These are phyloP conservation scores for Collybia sp. DNA, from an alignment of 768 basidiomycete species.

Conservation along the genomic window DNA sequence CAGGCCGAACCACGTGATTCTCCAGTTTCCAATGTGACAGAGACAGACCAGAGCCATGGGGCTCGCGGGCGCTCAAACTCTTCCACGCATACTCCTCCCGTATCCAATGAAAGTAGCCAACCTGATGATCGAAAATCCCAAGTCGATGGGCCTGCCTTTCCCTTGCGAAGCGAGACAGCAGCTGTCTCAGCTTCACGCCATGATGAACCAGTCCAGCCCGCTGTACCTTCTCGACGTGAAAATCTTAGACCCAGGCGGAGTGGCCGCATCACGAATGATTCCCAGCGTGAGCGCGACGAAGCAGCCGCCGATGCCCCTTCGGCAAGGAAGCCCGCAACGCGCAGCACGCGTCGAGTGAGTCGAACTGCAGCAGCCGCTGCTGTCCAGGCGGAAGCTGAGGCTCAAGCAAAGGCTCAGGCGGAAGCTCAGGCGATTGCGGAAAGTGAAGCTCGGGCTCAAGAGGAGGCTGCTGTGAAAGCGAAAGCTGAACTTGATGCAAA, in stretches of 20 bases:
- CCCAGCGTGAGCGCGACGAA: neutral
- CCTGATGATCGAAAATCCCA: slow-evolving; percentile 1
- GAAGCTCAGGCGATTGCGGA: neutral
- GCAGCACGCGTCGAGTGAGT: slow-evolving; percentile 10
- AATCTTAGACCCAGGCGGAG: slow-evolving; percentile 8
- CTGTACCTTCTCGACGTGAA: slow-evolving; percentile 6
- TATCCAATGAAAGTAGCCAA: neutral
- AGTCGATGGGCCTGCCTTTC: neutral
- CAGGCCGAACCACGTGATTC: neutral
- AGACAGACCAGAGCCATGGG: too few species aligned
- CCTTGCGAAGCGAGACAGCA: neutral
- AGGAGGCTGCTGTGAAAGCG: slow-evolving; percentile 5
- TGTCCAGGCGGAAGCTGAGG: slow-evolving; percentile 4
- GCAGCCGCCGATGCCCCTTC: neutral
- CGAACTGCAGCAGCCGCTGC: slow-evolving; percentile 4
- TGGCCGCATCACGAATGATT: neutral
- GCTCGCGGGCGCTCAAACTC: too few species aligned
- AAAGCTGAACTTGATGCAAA: slow-evolving; percentile 6
- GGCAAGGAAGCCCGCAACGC: slow-evolving; percentile 1
- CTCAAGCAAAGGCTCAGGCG: neutral
- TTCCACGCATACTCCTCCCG: too few species aligned
- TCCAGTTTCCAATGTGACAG: too few species aligned
- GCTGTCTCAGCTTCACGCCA: neutral
- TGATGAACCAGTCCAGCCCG: neutral
- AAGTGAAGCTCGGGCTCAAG: neutral